Percentiles rank a stretch among this genome's conserved stretches.
Conservation (phyloP, 2,329 filamentous ascomycete species). For the Sclerotinia subarctica region DNA sequence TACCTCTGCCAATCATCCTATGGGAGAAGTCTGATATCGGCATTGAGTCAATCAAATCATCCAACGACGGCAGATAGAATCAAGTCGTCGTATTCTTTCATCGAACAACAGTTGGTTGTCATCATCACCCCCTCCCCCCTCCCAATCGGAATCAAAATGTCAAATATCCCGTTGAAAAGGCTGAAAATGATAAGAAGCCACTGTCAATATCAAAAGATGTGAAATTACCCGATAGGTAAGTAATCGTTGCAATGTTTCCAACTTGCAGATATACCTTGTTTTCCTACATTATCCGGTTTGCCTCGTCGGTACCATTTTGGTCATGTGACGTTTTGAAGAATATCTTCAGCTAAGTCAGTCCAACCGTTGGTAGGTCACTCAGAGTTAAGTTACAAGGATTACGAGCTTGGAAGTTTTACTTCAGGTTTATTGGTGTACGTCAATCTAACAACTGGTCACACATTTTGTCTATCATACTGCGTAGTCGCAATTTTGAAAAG, state of each 20-base stretch:
- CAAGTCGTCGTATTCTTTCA: neutral
- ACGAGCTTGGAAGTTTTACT: neutral
- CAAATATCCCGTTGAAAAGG: neutral
- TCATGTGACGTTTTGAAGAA: conserved; percentile 5
- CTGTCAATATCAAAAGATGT: neutral
- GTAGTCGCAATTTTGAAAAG: neutral
- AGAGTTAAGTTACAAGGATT: neutral
- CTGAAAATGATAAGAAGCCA: neutral
- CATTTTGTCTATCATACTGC: neutral
- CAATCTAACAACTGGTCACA: neutral
- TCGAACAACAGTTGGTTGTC: neutral
- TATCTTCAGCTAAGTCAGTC: neutral
- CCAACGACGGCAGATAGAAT: neutral
- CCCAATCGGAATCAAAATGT: neutral
- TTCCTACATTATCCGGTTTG: neutral
- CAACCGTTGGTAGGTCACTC: neutral
- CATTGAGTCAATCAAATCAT: neutral
- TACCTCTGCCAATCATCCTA: neutral
- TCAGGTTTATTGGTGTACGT: neutral
- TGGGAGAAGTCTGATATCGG: neutral
- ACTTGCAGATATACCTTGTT: neutral
- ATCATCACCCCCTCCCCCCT: neutral
- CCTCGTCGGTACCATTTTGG: neutral
- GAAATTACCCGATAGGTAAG: neutral
- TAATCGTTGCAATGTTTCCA: neutral